phyloP scores from a whole-genome alignment of 2,329 filamentous ascomycete species.

The Didymella pinodella region DNA sequence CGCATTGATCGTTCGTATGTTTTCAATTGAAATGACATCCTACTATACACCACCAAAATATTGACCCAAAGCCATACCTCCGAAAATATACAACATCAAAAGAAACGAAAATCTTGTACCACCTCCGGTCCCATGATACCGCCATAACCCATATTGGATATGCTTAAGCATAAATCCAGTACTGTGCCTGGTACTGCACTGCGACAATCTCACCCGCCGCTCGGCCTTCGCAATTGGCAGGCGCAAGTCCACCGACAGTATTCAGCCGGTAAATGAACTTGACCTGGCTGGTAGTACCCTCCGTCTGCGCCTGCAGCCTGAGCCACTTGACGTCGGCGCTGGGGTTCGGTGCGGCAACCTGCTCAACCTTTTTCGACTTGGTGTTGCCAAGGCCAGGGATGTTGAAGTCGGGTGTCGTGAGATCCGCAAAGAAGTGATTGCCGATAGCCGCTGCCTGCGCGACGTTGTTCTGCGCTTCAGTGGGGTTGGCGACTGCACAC shows the following conservation, averaged over 20 bases:
- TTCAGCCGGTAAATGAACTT: slow-evolving; percentile 82
- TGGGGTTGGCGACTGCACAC: slow-evolving; percentile 29
- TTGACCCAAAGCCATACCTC: neutral
- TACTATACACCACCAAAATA: neutral
- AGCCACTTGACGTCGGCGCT: slow-evolving; percentile 76
- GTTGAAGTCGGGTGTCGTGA: slow-evolving; percentile 81
- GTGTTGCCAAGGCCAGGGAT: slow-evolving; percentile 72
- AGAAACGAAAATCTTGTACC: neutral
- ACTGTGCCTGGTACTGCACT: slow-evolving; percentile 86
- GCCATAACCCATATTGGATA: neutral
- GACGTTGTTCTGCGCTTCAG: slow-evolving; percentile 31
- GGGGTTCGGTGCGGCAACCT: slow-evolving; percentile 69
- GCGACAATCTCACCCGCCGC: slow-evolving; percentile 62
- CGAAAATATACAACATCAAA: neutral
- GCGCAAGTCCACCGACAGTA: slow-evolving; percentile 81
- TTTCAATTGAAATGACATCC: neutral
- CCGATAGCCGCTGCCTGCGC: slow-evolving; percentile 58
- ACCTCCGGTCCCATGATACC: neutral
- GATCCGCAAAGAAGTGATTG: slow-evolving; percentile 79
- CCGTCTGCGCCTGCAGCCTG: slow-evolving; percentile 63
- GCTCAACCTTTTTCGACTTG: slow-evolving; percentile 70
- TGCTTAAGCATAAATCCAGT: slow-evolving; percentile 63
- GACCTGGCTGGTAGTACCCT: slow-evolving; percentile 55
- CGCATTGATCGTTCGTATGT: neutral
- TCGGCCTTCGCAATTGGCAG: slow-evolving; percentile 69